Percentiles rank a stretch among this genome's conserved stretches.
phyloP scores from a whole-genome alignment of 2,329 filamentous ascomycete genomes.

The Sclerotinia glacialis region DNA sequence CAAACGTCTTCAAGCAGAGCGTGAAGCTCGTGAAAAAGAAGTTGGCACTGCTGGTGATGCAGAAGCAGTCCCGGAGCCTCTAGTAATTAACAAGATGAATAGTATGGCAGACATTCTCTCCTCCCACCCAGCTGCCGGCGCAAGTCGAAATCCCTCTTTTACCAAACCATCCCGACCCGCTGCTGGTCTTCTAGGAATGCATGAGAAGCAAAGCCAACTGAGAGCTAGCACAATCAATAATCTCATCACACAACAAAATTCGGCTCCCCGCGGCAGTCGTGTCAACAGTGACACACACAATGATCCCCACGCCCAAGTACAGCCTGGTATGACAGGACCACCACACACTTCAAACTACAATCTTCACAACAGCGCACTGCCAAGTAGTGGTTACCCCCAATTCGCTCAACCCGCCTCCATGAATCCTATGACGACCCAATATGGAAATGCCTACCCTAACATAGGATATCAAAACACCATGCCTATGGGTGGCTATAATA shows the following conservation, averaged over 20 bases:
- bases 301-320: conserved; percentile 23
- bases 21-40: conserved; percentile 60
- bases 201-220: conserved; percentile 33
- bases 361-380: conserved; percentile 17
- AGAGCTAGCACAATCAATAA: conserved; percentile 35
- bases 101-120: conserved; percentile 49
- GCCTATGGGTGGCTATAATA: conserved; percentile 22
- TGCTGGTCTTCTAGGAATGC: conserved; percentile 36
- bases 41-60: conserved; percentile 41
- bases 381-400: conserved; percentile 22
- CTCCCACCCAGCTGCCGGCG: conserved; percentile 47
- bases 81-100: conserved; percentile 40
- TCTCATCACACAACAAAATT: conserved; percentile 26
- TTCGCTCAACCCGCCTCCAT: conserved; percentile 32
- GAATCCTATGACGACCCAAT: conserved; percentile 31
- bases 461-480: conserved; percentile 25
- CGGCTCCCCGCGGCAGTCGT: conserved; percentile 23
- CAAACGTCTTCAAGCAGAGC: conserved; percentile 67
- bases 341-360: conserved; percentile 23
- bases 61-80: conserved; percentile 21
- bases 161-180: conserved; percentile 28
- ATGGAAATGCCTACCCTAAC: conserved; percentile 31
- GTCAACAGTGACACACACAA: conserved; percentile 32
- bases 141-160: conserved; percentile 24
- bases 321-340: conserved; percentile 28